phyloP scores from a whole-genome alignment of 1,284 basidiomycete genomes.

The Erythrobasidium hasegawianum region DNA sequence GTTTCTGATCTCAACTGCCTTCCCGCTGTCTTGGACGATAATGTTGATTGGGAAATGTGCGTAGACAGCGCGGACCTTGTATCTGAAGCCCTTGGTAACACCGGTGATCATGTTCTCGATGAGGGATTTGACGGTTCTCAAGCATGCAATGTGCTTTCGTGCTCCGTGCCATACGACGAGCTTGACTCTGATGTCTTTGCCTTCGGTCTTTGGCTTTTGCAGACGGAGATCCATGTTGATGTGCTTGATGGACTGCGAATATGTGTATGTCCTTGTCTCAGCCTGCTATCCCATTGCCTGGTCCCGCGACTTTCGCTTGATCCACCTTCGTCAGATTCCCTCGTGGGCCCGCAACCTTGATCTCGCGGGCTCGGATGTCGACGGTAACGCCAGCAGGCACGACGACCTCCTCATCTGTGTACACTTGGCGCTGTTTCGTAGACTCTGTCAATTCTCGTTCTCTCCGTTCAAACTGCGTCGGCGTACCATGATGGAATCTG shows the following conservation, averaged over 20 bases:
- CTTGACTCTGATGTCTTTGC: constrained; percentile 65
- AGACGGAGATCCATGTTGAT: constrained; percentile 94
- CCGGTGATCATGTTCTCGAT: constrained; percentile 98
- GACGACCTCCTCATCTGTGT: constrained; percentile 87
- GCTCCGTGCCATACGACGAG: constrained; percentile 97
- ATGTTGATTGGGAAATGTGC: constrained; percentile 99
- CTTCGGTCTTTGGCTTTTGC: constrained; percentile 57
- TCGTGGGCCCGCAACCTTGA: constrained; percentile 83
- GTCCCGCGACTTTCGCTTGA: background rate
- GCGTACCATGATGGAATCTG: too few relatives aligned
- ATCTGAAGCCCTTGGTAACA: constrained; percentile 97
- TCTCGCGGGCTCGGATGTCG: constrained; percentile 78
- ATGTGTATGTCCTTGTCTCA: background rate
- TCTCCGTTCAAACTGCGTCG: background rate
- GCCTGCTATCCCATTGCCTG: background rate
- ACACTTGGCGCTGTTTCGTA: constrained; percentile 51
- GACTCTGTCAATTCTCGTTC: background rate
- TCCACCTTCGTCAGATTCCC: constrained; percentile 73
- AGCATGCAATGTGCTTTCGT: constrained; percentile 97
- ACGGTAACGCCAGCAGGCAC: constrained; percentile 83
- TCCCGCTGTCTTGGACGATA: constrained; percentile 81
- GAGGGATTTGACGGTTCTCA: constrained; percentile 89
- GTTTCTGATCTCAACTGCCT: constrained; percentile 90
- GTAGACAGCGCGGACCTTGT: constrained; percentile 99
- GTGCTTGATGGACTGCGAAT: constrained; percentile 68